A percentile compares a stretch with the other conserved stretches of the same genome.
phyloP scores from a whole-genome alignment of 768 basidiomycete genomes.

The Kwoniella mangroviensis region DNA sequence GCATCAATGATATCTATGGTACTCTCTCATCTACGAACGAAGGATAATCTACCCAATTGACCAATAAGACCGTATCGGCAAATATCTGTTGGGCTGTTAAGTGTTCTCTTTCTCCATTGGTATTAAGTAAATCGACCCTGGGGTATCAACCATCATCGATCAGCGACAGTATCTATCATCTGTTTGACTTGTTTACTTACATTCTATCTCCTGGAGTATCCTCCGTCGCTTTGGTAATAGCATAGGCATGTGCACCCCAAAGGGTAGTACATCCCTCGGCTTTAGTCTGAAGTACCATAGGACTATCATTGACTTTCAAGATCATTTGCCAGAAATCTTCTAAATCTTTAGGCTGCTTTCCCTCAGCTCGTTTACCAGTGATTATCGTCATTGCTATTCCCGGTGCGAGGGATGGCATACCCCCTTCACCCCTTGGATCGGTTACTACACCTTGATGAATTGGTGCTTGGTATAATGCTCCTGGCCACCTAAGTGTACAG shows the following conservation, averaged over 20 bases:
- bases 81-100: neutral
- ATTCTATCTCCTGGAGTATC: neutral
- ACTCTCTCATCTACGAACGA: neutral
- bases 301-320: neutral
- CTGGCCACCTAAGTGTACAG: constrained; percentile 1
- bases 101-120: neutral
- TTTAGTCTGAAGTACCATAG: neutral
- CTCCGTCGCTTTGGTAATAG: neutral
- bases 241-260: constrained; percentile 1
- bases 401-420: constrained; percentile 1
- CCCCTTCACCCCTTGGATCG: neutral
- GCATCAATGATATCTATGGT: neutral
- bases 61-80: neutral
- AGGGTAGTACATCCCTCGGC: neutral
- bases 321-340: neutral
- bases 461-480: constrained; percentile 1
- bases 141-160: neutral
- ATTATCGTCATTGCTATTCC: neutral
- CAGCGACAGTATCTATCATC: neutral
- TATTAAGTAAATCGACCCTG: neutral
- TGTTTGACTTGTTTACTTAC: neutral
- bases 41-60: neutral
- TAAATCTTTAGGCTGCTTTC: neutral
- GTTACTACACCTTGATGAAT: neutral
- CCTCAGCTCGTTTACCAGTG: neutral